Evolutionary conservation across 2,329 filamentous ascomycete genomes (phyloP), one percentile per base, ranked within the genome.

Genomic region (Pestalotiopsis sp.): DNA sequence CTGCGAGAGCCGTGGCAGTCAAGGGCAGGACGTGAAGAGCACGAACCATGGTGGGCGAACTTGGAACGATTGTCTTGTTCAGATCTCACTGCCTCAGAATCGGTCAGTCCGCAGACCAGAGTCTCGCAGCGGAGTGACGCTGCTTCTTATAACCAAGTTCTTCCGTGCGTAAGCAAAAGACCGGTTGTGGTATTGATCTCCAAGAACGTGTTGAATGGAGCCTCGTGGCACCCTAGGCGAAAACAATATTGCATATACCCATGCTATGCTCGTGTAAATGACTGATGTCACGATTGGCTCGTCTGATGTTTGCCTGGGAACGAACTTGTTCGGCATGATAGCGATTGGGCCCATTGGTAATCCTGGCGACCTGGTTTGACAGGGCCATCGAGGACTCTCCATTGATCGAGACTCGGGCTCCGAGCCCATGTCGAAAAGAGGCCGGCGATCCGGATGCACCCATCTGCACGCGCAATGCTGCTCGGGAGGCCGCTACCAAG

Each of bases 1-100:
- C 72, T 3, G 75, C 76, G 27, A 72, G 72, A 14, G 71, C 72
- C n/a, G 63, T 60, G 52, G 71, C 58, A 12, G 56, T 68, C 1
- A 74, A 68, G 7, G 62, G 67, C 27, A 73, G 38, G 36, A 66
- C 57, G 17, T 60, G 64, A 56, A 72, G 52, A 20, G 52, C 61
- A 70, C 68, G 66, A 65, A 73, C 69, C 73, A 75, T 76, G 41
- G 38, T 71, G 66, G 41, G 27, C 52, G 36, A 31, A 31, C 36
- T 59, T 64, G 38, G 25, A 52, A n/a, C n/a, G 20, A 23, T 52
- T n/a, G n/a, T 20, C 38, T 25, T 17, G 7, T 59, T 36, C 31
- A 27, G 13, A 59, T 59, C 57, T 52, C 45, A 52, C 45, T 49
- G 13, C 20, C 45, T 31, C 31, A 9, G 31, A 31, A 31, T 31